Evolutionary conservation across 164 flowering plant genomes (phyloP).

Genomic region (Chimonanthus praecox): DNA sequence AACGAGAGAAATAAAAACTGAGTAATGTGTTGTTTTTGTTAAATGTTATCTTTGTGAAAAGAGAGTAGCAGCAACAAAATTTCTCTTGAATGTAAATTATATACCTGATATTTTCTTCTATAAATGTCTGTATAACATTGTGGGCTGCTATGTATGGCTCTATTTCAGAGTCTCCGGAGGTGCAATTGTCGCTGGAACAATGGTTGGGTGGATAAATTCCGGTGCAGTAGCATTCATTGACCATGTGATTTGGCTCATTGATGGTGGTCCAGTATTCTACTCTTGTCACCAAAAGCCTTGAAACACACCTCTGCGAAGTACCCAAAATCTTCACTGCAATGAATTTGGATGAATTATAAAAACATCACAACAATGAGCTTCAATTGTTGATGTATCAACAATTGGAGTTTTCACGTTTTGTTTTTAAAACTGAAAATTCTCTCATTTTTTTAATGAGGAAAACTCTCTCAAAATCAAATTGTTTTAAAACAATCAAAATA

Average conservation of each 20-base stretch:
- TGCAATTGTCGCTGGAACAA: constrained; percentile 7
- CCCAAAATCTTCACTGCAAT: constrained; percentile 10
- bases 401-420: too few relatives aligned
- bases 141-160: constrained; percentile 12
- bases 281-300: constrained; percentile 7
- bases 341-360: not conserved
- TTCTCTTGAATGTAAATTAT: not conserved
- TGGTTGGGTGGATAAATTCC: constrained; percentile 5
- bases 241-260: constrained; percentile 8
- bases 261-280: constrained; percentile 11
- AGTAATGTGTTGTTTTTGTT: not conserved
- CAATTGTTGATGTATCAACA: not conserved
- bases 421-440: too few relatives aligned
- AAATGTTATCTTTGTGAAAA: not conserved
- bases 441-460: too few relatives aligned
- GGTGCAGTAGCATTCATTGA: not conserved
- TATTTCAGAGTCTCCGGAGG: not conserved
- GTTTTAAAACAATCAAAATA: not conserved
- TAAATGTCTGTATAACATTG: constrained; percentile 8
- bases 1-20: not conserved
- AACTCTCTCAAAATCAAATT: too few relatives aligned
- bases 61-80: not conserved
- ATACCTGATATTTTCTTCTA: constrained; percentile 9
- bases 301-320: constrained; percentile 8
- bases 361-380: not conserved